These are phyloP conservation scores for Kodamaea leandrae DNA, from an alignment of 805 yeast genomes.

Conservation along the genomic window DNA sequence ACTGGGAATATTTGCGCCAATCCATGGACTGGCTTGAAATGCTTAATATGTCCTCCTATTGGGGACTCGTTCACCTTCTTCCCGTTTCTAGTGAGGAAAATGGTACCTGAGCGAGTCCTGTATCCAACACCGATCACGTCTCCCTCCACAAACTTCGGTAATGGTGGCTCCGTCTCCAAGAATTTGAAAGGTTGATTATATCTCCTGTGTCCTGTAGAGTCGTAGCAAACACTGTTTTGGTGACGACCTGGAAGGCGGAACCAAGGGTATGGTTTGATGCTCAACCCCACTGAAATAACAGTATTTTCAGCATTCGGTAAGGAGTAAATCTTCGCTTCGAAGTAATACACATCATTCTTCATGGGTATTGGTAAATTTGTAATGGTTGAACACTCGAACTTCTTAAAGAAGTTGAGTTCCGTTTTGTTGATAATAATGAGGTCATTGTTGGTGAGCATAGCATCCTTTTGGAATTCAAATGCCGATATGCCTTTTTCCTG, in stretches of 20 bases:
- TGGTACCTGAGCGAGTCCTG: slow-evolving; percentile 74
- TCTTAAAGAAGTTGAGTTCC: slow-evolving; percentile 57
- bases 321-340: slow-evolving; percentile 81
- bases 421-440: slow-evolving; percentile 62
- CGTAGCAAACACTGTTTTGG: slow-evolving; percentile 80
- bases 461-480: slow-evolving; percentile 75
- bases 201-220: slow-evolving; percentile 77
- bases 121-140: slow-evolving; percentile 94
- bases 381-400: slow-evolving; percentile 63
- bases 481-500: slow-evolving; percentile 89
- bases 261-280: slow-evolving; percentile 88
- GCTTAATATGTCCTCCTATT: slow-evolving; percentile 74
- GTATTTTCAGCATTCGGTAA: slow-evolving; percentile 55
- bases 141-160: slow-evolving; percentile 67
- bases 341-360: slow-evolving; percentile 81
- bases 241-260: slow-evolving; percentile 93
- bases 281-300: slow-evolving; percentile 69
- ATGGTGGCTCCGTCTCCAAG: slow-evolving; percentile 33
- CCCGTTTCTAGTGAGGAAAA: slow-evolving; percentile 94
- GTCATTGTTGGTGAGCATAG: slow-evolving; percentile 53
- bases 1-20: slow-evolving; percentile 71
- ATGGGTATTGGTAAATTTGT: slow-evolving; percentile 85
- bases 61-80: slow-evolving; percentile 79
- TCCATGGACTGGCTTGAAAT: slow-evolving; percentile 51
- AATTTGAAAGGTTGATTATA: slow-evolving; percentile 69